phyloP scores from a whole-genome alignment of 2,329 filamentous ascomycete species.

The Pestalotiopsis sp. region DNA sequence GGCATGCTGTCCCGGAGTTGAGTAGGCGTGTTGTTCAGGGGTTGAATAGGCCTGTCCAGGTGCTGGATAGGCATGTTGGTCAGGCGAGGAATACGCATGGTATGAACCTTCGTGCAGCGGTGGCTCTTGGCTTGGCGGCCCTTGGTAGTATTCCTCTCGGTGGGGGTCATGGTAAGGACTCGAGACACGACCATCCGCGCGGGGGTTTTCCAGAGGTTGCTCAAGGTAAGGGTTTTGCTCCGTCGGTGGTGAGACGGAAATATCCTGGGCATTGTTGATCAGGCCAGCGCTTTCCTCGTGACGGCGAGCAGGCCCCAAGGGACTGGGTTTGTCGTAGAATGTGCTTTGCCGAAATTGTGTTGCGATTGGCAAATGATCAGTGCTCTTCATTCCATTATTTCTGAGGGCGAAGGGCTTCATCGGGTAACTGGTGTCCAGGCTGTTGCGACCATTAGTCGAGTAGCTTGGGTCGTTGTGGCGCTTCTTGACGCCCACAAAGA shows the following conservation, averaged over 20 bases:
- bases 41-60: no score
- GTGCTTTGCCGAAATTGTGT: constrained; percentile 39
- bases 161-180: constrained; percentile 15
- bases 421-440: constrained; percentile 40
- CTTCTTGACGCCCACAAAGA: constrained; percentile 72
- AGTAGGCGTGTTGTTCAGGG: no score
- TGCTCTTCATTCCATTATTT: constrained; percentile 34
- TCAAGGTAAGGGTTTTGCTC: constrained; percentile 19
- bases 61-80: no score
- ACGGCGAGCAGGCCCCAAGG: neutral
- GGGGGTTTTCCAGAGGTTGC: constrained; percentile 4
- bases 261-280: constrained; percentile 43
- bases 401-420: constrained; percentile 29
- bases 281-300: constrained; percentile 46
- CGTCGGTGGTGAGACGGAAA: constrained; percentile 22
- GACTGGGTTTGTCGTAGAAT: constrained; percentile 16
- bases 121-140: neutral
- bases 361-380: constrained; percentile 42
- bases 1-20: no score
- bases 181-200: constrained; percentile 1
- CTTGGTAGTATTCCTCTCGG: constrained; percentile 10
- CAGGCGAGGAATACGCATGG: constrained; percentile 22
- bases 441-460: constrained; percentile 35
- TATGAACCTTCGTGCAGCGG: constrained; percentile 1
- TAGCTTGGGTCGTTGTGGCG: constrained; percentile 59